Base-by-base conservation (phyloP, 1,284 basidiomycete species). In the Malassezia obtusa region DNA sequence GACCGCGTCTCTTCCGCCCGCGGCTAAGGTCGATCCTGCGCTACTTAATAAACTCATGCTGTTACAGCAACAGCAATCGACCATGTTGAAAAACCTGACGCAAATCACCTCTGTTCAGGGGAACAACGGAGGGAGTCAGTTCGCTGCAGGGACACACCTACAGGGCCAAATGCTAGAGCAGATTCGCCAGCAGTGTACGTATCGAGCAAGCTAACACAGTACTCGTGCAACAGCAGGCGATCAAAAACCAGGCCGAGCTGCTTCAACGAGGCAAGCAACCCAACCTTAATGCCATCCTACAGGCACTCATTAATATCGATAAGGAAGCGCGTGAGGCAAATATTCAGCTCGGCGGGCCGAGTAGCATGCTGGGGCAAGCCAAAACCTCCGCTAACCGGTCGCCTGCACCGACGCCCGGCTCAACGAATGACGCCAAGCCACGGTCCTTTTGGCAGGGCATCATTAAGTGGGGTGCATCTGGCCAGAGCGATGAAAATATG, bases 241-340 rank as follows among this genome's bases (percentile, higher is more conserved):
- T 68, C 35, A 60, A 61, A 43, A 52, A 50, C 45, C 50, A 65
- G 22, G 54, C 61, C 3, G 59, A 62, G 9, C 44, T 49, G 11
- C 48, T 68, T n/a, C 46, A 59, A 7, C 45, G 55, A 14, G 61
- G 64, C 2, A 47, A 43, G 8, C 53, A 57, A 25, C 50, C 59
- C 4, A 53, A 66, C 30, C 59, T 68, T 44, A 65, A 64, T 30
- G 53, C 55, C 2, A 58, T 60, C 28, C 31, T 66, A 28, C 64
- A 64, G 45, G 58, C 61, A 25, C 52, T 68, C 44, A 58, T 65
- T 25, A 63, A 57, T 12, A 68, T 68, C 32, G 64, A 66, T 28
- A 65, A 64, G 49, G 66, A 68, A 46, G 66, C 66, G 3, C 55
- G 47, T 31, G 62, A 68, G 38, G 59, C 62, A 49, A 64, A 64